Conservation (phyloP, 176 grass and related monocot genomes). For the Oryza glaberrima region DNA sequence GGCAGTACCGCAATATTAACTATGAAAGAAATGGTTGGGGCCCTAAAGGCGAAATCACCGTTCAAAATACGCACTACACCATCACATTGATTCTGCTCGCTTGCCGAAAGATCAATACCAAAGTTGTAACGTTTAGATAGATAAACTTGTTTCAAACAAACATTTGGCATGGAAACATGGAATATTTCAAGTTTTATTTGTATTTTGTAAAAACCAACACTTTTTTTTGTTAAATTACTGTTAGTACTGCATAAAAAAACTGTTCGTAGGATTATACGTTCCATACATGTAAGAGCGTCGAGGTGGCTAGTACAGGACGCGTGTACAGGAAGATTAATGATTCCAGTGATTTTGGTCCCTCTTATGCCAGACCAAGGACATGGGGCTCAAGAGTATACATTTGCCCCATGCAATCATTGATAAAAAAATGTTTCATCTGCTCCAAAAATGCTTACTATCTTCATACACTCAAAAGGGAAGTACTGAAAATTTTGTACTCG, state of each 20-base stretch:
- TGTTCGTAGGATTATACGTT: neutral
- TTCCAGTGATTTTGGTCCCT: slow-evolving; percentile 24
- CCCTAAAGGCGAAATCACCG: neutral
- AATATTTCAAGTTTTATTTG: slow-evolving; percentile 23
- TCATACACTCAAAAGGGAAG: too few species aligned
- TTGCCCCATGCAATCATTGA: neutral
- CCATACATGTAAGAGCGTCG: neutral
- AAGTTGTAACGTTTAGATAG: neutral
- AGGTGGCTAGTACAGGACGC: neutral
- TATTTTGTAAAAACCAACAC: neutral
- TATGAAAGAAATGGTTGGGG: slow-evolving; percentile 13
- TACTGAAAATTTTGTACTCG: too few species aligned
- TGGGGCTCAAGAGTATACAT: neutral
- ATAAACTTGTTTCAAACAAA: slow-evolving; percentile 5
- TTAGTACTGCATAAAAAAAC: neutral
- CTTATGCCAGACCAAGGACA: slow-evolving; percentile 11
- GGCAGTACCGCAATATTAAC: slow-evolving; percentile 13
- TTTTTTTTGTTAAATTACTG: neutral
- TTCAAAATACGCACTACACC: slow-evolving; percentile 7
- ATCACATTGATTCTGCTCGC: slow-evolving; percentile 27
- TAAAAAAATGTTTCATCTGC: neutral
- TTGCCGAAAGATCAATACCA: slow-evolving; percentile 2
- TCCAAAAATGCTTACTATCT: neutral
- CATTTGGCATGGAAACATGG: slow-evolving; percentile 20
- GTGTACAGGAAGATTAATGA: neutral